These are phyloP conservation scores for Linnemannia elongata DNA, from an alignment of 192 early-diverging fungal genomes.

Conservation along the genomic window DNA sequence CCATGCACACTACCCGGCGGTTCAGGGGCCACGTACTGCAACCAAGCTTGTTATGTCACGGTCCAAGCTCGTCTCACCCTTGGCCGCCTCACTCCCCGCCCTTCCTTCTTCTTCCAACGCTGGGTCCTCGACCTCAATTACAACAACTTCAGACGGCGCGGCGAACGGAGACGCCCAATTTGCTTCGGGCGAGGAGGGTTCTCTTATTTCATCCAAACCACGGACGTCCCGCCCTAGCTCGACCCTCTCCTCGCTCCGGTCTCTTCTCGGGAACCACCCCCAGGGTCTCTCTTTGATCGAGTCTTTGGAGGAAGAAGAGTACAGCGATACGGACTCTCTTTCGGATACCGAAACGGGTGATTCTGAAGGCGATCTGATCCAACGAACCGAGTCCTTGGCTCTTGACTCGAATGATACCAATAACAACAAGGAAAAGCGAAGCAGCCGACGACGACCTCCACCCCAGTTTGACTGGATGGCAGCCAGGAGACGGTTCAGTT, in stretches of 20 bases:
- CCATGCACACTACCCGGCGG: conserved; percentile 2
- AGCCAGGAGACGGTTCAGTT: conserved; percentile 40
- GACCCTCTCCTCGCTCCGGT: conserved; percentile 49
- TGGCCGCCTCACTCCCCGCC: not conserved
- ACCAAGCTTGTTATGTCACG: conserved; percentile 45
- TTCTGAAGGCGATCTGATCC: conserved; percentile 42
- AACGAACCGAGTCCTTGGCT: conserved; percentile 35
- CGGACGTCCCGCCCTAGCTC: conserved; percentile 33
- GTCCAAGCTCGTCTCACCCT: conserved; percentile 36
- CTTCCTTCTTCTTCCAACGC: not conserved
- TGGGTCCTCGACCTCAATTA: not conserved
- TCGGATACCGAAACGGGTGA: conserved; percentile 47
- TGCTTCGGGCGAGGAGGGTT: not conserved
- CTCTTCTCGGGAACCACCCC: conserved; percentile 47
- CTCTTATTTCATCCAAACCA: conserved; percentile 3
- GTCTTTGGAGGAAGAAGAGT: conserved; percentile 44
- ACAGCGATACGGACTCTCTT: conserved; percentile 38
- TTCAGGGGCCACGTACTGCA: not conserved
- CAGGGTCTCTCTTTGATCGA: conserved; percentile 51
- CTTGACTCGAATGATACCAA: not conserved
- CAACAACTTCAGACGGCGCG: not conserved
- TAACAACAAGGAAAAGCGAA: conserved; percentile 15
- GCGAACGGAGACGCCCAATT: not conserved
- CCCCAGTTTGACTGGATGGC: conserved; percentile 54
- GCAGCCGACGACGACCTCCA: conserved; percentile 26